These are phyloP conservation scores for Aegilops speltoides DNA, from an alignment of 176 grass and related monocot species.

Conservation along the genomic window DNA sequence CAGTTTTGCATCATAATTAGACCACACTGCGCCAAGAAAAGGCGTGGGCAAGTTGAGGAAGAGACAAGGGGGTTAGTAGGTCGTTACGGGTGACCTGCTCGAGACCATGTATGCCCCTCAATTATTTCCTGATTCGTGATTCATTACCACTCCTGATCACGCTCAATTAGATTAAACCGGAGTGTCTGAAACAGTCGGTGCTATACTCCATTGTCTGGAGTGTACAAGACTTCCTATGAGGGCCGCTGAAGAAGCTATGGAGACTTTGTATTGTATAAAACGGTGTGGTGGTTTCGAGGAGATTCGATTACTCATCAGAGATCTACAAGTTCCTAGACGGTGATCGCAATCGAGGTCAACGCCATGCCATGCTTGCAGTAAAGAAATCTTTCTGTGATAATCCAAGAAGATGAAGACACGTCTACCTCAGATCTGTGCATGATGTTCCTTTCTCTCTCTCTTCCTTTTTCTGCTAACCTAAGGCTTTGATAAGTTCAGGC, in stretches of 20 bases:
- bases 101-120: neutral
- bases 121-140: conserved; percentile 13
- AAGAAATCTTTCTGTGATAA: neutral
- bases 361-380: neutral
- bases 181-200: neutral
- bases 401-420: neutral
- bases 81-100: conserved; percentile 25
- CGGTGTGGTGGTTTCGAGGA: neutral
- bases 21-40: conserved; percentile 6
- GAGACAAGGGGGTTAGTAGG: conserved; percentile 33
- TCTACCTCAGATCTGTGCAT: neutral
- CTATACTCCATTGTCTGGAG: too few relatives aligned
- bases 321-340: neutral
- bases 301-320: neutral
- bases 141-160: neutral
- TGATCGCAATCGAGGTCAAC: neutral
- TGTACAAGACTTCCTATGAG: too few relatives aligned
- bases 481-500: neutral
- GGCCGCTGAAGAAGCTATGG: too few relatives aligned
- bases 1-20: conserved; percentile 10
- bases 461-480: neutral
- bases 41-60: conserved; percentile 30
- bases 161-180: conserved; percentile 7
- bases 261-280: neutral
- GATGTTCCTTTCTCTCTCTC: neutral